Percentiles rank a stretch among this genome's conserved stretches.
These are phyloP conservation scores for Colletotrichum endophyticum DNA, from an alignment of 2,329 filamentous ascomycete genomes.

Conservation along the genomic window DNA sequence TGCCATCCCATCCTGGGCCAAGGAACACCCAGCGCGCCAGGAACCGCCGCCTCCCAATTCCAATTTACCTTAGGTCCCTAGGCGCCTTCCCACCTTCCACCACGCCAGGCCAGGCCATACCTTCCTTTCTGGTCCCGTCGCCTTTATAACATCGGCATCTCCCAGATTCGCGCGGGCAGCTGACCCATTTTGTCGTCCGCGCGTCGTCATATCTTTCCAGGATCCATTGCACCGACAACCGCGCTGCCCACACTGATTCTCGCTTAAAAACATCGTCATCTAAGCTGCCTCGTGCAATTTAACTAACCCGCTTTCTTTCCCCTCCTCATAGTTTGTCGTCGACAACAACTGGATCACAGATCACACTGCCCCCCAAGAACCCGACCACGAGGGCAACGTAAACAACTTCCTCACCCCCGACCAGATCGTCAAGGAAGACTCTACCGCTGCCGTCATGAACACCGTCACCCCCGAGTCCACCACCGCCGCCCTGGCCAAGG, in stretches of 20 bases:
- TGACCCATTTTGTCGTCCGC: slow-evolving; percentile 6
- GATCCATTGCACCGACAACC: slow-evolving; percentile 9
- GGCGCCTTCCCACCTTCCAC: slow-evolving; percentile 3
- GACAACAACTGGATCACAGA: slow-evolving; percentile 91
- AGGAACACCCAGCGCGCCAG: neutral
- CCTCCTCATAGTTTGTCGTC: slow-evolving; percentile 79
- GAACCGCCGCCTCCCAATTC: slow-evolving; percentile 18
- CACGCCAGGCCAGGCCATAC: neutral
- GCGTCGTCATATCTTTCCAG: slow-evolving; percentile 19
- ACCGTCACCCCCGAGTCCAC: slow-evolving; percentile 74
- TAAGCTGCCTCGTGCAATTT: neutral
- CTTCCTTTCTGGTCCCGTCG: neutral
- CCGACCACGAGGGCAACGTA: slow-evolving; percentile 81
- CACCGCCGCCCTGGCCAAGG: slow-evolving; percentile 71
- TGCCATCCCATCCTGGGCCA: slow-evolving; percentile 1
- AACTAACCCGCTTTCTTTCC: slow-evolving; percentile 20
- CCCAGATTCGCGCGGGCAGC: slow-evolving; percentile 13
- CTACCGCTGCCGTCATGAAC: slow-evolving; percentile 62
- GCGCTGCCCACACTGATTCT: slow-evolving; percentile 18
- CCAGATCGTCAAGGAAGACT: slow-evolving; percentile 60
- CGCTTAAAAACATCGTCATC: slow-evolving; percentile 14
- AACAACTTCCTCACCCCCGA: slow-evolving; percentile 90
- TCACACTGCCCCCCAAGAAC: slow-evolving; percentile 79
- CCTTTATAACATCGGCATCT: slow-evolving; percentile 15
- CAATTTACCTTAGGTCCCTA: slow-evolving; percentile 3